phyloP scores from a whole-genome alignment of 2,329 filamentous ascomycete genomes.

The Arthrobotrys pseudoclavata region DNA sequence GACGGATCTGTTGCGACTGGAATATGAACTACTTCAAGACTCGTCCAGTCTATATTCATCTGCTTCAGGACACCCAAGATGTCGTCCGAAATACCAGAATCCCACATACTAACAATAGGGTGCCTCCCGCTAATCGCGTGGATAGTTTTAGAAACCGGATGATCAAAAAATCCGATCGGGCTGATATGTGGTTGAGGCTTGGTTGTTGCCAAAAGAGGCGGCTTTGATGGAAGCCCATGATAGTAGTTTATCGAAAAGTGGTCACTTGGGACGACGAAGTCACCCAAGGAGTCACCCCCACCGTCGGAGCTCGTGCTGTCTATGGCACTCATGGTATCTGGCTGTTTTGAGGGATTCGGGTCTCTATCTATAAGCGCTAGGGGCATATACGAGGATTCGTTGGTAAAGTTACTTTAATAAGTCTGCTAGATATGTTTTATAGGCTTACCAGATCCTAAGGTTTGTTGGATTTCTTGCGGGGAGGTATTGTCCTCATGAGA shows the following conservation, averaged over 20 bases:
- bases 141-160: background rate
- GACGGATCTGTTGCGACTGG: background rate
- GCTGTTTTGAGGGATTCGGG: background rate
- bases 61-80: background rate
- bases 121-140: background rate
- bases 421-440: background rate
- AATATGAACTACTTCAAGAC: constrained; percentile 8
- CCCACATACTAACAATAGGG: background rate
- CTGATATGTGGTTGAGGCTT: background rate
- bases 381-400: background rate
- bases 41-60: constrained; percentile 10
- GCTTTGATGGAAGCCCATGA: constrained; percentile 1
- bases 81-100: background rate
- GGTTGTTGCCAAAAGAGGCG: constrained; percentile 5
- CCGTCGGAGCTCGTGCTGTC: background rate
- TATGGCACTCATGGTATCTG: background rate
- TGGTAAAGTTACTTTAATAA: background rate
- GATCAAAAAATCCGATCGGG: background rate
- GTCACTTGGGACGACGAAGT: background rate
- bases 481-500: too few species aligned
- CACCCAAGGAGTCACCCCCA: background rate
- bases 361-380: background rate
- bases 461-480: constrained; percentile 7
- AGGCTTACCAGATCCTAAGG: background rate
- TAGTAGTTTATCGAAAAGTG: constrained; percentile 18